Evolutionary conservation across 176 grass and related monocot species (phyloP).

Genomic region (Carex littledalei): DNA sequence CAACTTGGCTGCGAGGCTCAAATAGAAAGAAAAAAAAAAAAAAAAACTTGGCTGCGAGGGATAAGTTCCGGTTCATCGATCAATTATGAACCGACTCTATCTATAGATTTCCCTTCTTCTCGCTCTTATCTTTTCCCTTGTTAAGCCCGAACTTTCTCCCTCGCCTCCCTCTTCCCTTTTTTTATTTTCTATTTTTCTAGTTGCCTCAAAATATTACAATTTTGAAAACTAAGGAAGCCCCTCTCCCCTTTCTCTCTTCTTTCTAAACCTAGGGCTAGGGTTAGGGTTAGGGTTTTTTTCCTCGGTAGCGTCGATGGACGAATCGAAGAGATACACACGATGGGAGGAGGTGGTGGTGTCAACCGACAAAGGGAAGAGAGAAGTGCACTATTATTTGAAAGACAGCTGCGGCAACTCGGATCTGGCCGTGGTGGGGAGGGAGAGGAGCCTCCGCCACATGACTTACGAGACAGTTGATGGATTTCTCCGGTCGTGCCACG

Average conservation of each 20-base stretch:
- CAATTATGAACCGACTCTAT: background rate
- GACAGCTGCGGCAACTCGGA: conserved; percentile 28
- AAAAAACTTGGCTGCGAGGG: background rate
- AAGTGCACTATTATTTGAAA: conserved; percentile 91
- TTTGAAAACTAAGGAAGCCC: background rate
- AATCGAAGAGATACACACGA: conserved; percentile 43
- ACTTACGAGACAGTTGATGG: conserved; percentile 55
- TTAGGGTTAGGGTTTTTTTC: conserved; percentile 40
- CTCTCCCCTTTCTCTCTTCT: background rate
- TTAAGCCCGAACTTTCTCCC: background rate
- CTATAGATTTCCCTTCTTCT: background rate
- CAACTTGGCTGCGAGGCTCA: background rate
- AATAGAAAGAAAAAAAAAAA: no score
- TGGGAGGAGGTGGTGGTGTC: conserved; percentile 96
- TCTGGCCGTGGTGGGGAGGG: conserved; percentile 83
- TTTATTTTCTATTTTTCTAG: conserved; percentile 16
- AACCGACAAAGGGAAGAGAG: conserved; percentile 71
- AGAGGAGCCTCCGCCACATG: conserved; percentile 93
- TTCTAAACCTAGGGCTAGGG: conserved; percentile 22
- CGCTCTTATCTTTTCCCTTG: conserved; percentile 2
- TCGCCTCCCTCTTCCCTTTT: background rate
- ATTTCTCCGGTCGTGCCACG: conserved; percentile 41
- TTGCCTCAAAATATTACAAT: background rate
- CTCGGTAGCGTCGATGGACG: conserved; percentile 29
- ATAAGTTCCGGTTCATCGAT: background rate